phyloP scores from a whole-genome alignment of 306 rosid species.

The Citrullus colocynthis region DNA sequence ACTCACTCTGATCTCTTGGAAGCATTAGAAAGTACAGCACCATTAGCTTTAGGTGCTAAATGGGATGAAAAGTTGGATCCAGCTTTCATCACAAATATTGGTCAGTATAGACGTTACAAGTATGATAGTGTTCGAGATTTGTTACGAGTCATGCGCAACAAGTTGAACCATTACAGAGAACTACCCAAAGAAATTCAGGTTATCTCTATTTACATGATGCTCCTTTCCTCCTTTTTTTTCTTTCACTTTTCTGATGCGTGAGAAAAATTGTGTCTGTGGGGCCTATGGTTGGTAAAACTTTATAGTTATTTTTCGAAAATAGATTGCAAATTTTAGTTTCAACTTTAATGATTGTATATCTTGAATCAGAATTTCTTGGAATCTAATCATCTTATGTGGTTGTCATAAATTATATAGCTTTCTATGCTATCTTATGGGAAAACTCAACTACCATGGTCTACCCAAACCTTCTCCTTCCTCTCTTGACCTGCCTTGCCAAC shows the following conservation, averaged over 20 bases:
- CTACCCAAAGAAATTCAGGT: constrained; percentile 80
- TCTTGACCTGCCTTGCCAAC: neutral
- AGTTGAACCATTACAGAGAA: constrained; percentile 72
- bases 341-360: neutral
- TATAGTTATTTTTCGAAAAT: neutral
- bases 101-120: constrained; percentile 66
- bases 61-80: constrained; percentile 74
- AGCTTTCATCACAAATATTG: constrained; percentile 48
- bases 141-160: constrained; percentile 77
- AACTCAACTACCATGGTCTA: neutral
- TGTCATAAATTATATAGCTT: neutral
- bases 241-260: neutral
- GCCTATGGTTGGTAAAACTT: neutral
- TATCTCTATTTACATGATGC: neutral
- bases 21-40: constrained; percentile 45
- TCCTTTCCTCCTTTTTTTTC: neutral
- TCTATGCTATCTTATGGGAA: neutral
- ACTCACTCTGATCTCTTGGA: constrained; percentile 29
- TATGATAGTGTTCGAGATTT: constrained; percentile 70
- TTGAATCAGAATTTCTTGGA: neutral
- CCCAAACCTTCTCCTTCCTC: neutral
- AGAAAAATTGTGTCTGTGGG: neutral
- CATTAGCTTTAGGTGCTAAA: constrained; percentile 46
- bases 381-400: neutral
- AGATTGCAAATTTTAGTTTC: neutral